Conservation (phyloP, 352 stramenopile genomes). For the Pythium aquatile region DNA sequence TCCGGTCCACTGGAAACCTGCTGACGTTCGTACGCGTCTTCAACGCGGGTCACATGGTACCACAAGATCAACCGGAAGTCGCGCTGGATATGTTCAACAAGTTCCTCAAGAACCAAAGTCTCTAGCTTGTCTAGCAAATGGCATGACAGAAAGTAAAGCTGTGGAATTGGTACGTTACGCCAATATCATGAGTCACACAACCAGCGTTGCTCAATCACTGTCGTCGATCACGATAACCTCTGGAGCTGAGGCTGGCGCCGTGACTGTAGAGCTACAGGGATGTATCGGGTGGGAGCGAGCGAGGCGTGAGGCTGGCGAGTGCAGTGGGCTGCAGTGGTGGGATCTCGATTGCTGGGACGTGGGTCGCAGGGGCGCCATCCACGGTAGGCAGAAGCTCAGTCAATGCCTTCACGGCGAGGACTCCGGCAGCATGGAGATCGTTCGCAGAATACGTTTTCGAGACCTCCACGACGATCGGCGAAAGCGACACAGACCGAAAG, state of each 20-base stretch:
- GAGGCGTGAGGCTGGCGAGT: neutral
- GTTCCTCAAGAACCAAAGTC: conserved; percentile 44
- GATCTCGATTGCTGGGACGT: neutral
- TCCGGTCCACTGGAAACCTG: conserved; percentile 27
- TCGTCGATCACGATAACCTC: conserved; percentile 15
- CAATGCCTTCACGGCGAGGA: neutral
- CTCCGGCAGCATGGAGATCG: neutral
- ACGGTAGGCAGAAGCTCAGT: neutral
- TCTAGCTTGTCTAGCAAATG: conserved; percentile 13
- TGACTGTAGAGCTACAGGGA: neutral
- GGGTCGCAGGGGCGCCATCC: neutral
- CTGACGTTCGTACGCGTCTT: conserved; percentile 47
- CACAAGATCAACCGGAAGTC: conserved; percentile 42
- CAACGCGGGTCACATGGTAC: conserved; percentile 55
- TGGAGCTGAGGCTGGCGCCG: neutral
- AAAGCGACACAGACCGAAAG: neutral
- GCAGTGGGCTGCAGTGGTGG: neutral
- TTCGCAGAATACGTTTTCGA: neutral
- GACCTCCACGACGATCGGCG: neutral
- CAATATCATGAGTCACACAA: too few species aligned
- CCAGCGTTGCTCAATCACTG: neutral
- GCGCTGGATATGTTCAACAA: conserved; percentile 51
- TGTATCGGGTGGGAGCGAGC: neutral
- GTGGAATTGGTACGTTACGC: too few species aligned
- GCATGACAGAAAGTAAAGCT: too few species aligned